Evolutionary conservation across 1,139 yeast genomes (phyloP), one percentile per base, ranked within the genome.

Genomic region (Zygotorulaspora mrakii): DNA sequence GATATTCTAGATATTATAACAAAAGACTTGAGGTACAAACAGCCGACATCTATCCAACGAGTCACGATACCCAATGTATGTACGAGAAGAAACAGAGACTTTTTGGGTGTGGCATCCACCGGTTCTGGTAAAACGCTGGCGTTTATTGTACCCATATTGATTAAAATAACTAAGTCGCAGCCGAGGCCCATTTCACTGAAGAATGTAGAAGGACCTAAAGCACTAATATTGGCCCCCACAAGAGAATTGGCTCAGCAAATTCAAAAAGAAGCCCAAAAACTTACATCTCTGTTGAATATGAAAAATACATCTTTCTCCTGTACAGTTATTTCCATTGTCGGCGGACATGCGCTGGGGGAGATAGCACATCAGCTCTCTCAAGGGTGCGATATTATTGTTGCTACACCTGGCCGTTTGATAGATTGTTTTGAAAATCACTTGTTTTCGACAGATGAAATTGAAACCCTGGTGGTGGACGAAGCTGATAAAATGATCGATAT

Each of bases 101-200:
- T 87, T 3, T 72, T 89, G 17, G 97, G 96, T 17, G 76, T 89
- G n/a, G 96, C 97, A 0, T 91, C 88, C 52, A 91, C 98, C 0
- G 98, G 97, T 17, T 85, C 95, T 0, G 98, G 97, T 57, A 91
- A 91, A 59, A 91, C 98, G 0, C 69, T 88, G 20, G 84, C 95
- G 7, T 91, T 82, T 62, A 65, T 85, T 18, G 65, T 89, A 1
- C 97, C 98, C 0, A 64, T 87, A 37, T 57, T 87, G 5, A 61
- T 78, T 3, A 81, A 80, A 48, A 66, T 86, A 9, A 49, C 74
- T 42, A 72, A 70, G 30, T 48, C 70, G n/a, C 65, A 66, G 1
- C 39, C 47, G 6, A 41, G 57, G 31, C 73, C 76, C 1, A 53
- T 62, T 24, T 39, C 48, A 0, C 44, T 74, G 27, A 66, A 67